These are phyloP conservation scores for Neoascochyta sp. DNA, from an alignment of 2,329 filamentous ascomycete genomes.

Conservation along the genomic window DNA sequence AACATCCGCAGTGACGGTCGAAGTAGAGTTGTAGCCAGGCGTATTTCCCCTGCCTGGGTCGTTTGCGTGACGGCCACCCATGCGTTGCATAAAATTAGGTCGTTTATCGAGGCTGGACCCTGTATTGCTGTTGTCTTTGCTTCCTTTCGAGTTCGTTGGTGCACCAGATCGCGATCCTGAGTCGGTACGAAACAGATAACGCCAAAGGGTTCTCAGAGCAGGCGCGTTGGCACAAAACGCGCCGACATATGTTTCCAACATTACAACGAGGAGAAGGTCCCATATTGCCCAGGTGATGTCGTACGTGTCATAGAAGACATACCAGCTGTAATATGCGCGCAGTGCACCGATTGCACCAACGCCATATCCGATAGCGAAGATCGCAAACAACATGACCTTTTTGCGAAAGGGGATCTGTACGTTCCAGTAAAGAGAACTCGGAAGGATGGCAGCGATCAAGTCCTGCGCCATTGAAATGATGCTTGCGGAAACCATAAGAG, in stretches of 20 bases:
- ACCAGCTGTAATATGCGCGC: constrained; percentile 8
- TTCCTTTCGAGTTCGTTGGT: too few relatives aligned
- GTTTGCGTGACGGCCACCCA: too few relatives aligned
- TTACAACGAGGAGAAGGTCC: constrained; percentile 9
- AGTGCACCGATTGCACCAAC: constrained; percentile 9
- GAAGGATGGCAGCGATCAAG: constrained; percentile 12
- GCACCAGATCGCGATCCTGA: too few relatives aligned
- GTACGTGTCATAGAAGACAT: constrained; percentile 14
- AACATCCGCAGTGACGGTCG: too few relatives aligned
- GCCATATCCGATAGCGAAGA: constrained; percentile 16
- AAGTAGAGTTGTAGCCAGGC: too few relatives aligned
- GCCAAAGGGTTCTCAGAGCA: constrained; percentile 18
- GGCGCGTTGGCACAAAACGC: constrained; percentile 16
- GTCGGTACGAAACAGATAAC: too few relatives aligned
- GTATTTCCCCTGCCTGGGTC: too few relatives aligned
- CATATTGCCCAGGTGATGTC: constrained; percentile 15
- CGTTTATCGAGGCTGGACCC: too few relatives aligned
- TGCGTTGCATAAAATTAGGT: too few relatives aligned
- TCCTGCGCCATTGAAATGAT: constrained; percentile 17
- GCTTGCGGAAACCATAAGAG: constrained; percentile 10
- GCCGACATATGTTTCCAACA: constrained; percentile 17
- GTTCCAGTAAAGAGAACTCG: constrained; percentile 19
- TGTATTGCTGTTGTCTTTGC: too few relatives aligned
- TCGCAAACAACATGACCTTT: constrained; percentile 13
- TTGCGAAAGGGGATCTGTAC: constrained; percentile 14